Base-by-base conservation (phyloP, 2,329 filamentous ascomycete genomes). In the Colletotrichum simmondsii region DNA sequence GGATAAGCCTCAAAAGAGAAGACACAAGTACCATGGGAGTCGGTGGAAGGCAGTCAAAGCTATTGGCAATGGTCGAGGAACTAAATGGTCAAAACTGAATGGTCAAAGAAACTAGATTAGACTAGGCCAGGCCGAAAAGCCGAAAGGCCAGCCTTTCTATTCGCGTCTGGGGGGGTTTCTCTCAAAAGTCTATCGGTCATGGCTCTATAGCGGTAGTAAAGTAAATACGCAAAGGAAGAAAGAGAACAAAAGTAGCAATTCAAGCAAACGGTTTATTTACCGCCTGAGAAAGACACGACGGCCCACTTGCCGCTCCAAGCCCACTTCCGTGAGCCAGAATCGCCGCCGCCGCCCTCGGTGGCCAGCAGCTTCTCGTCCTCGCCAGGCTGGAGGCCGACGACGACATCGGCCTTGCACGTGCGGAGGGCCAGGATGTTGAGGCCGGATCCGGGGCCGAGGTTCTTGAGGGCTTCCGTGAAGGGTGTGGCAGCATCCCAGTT, bases 221-320 rank as follows among this genome's bases (percentile, higher is more conserved):
- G 7, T n/a, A 19, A n/a, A 19, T n/a, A n/a, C 24, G 5, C 12
- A 8, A 22, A 49, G 30, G 22, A 58, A 56, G n/a, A 53, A n/a
- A 28, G 42, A 30, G n/a, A 3, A 42, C 12, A 19, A 5, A 19
- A 42, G 12, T 54, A 24, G 11, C 4, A 46, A 26, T 52, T 52
- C 30, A 69, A 42, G 3, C 19, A 26, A 2, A 16, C 42, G 4
- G 19, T 57, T 71, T 49, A 73, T 59, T 78, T 75, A 37, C 75
- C 75, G 22, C 67, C 63, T 2, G 77, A 95, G 78, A 95, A 95
- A 35, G 94, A 95, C 5, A 97, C 92, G n/a, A 98, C 95, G 6
- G 96, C 96, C 94, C 94, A 98, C 83, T 98, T 98, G 54, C 96
- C 96, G 79, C 91, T 93, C 95, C 95, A 98, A 0, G 95, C 95